phyloP scores from a whole-genome alignment of 2,329 filamentous ascomycete genomes.

The Cryphonectria radicalis region DNA sequence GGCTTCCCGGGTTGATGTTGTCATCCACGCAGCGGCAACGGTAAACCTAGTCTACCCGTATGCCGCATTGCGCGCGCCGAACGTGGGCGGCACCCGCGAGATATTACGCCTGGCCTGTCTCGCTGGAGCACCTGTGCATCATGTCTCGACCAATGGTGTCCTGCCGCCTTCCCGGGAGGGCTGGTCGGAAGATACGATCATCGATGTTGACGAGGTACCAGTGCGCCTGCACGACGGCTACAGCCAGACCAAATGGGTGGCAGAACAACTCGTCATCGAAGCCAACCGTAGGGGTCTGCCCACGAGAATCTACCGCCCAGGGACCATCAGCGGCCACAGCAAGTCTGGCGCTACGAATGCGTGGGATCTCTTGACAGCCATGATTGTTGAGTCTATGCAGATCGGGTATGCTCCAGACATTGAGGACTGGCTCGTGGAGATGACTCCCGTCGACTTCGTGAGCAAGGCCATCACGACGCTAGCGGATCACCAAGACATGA shows the following conservation, averaged over 20 bases:
- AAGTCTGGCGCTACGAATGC: conserved; percentile 75
- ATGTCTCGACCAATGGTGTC: conserved; percentile 81
- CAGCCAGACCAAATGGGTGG: conserved; percentile 81
- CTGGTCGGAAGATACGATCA: conserved; percentile 71
- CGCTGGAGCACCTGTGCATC: conserved; percentile 73
- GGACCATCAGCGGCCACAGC: conserved; percentile 81
- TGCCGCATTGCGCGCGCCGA: conserved; percentile 72
- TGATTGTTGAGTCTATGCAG: conserved; percentile 77
- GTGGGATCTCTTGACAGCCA: conserved; percentile 75
- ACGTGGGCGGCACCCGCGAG: conserved; percentile 79
- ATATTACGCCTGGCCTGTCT: conserved; percentile 72
- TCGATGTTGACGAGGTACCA: conserved; percentile 70
- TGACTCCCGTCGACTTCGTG: conserved; percentile 84
- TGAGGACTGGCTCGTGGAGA: conserved; percentile 77
- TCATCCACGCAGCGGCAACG: conserved; percentile 77
- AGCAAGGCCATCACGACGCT: conserved; percentile 74
- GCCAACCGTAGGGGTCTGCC: conserved; percentile 71
- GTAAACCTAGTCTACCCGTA: conserved; percentile 85
- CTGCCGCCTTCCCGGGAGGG: conserved; percentile 71
- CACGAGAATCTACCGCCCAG: conserved; percentile 72
- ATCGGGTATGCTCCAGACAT: conserved; percentile 73
- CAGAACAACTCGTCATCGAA: conserved; percentile 74
- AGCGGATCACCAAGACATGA: conserved; percentile 63
- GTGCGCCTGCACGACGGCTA: conserved; percentile 73
- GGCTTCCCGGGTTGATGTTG: conserved; percentile 68